These are phyloP conservation scores for Dysphania ambrosioides DNA, from an alignment of 148 eudicot species.

Conservation along the genomic window DNA sequence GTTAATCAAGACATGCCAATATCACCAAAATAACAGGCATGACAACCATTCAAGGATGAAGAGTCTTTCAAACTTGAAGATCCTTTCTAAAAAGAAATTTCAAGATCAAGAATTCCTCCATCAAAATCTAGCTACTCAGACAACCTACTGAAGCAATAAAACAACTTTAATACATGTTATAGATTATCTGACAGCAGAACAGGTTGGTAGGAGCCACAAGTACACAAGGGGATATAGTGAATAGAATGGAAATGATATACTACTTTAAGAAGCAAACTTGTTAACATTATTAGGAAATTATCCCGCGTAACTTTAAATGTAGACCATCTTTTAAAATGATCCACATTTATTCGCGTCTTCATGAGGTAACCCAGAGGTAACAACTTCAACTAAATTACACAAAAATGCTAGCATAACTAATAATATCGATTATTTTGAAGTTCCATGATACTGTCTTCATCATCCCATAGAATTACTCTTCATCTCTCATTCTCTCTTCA, in stretches of 20 bases:
- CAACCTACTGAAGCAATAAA: background rate
- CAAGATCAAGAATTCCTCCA: background rate
- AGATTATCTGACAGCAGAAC: background rate
- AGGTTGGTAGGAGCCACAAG: background rate
- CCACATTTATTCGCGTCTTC: background rate
- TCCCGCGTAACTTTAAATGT: background rate
- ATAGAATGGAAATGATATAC: background rate
- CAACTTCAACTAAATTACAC: background rate
- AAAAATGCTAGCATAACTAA: background rate
- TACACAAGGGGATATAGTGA: background rate
- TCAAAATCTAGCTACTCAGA: background rate
- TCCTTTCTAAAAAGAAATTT: background rate
- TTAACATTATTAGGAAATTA: background rate
- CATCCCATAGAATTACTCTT: no score
- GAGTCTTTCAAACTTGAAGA: background rate
- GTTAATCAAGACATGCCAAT: no score
- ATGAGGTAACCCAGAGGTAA: background rate
- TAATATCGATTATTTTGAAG: background rate
- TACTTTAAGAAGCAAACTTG: background rate
- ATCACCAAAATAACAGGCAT: background rate
- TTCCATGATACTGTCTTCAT: background rate
- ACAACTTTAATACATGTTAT: background rate
- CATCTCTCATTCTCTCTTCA: background rate
- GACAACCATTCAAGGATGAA: background rate
- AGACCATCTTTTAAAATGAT: background rate